Conservation (phyloP, 805 yeast genomes). For the Torulaspora gathmanii region DNA sequence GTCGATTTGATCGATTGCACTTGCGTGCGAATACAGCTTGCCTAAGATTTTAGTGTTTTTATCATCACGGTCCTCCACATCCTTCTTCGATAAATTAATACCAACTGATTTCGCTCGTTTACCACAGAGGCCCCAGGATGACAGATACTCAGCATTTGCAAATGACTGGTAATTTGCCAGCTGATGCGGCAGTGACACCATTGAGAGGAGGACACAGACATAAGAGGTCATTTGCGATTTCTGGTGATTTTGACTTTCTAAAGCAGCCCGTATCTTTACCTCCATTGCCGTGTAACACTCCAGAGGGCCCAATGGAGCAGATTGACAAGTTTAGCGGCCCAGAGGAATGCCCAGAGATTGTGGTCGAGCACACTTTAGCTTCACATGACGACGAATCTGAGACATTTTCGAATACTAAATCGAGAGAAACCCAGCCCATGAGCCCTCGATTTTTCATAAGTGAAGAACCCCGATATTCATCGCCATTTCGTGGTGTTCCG, state of each 20-base stretch:
- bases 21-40: not conserved
- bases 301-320: slow-evolving; percentile 2
- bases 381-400: not conserved
- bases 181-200: slow-evolving; percentile 24
- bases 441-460: slow-evolving; percentile 34
- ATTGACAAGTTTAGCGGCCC: not conserved
- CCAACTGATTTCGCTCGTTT: slow-evolving; percentile 18
- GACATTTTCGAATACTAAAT: not conserved
- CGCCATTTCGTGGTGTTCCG: slow-evolving; percentile 39
- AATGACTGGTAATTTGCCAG: slow-evolving; percentile 12
- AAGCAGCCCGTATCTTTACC: slow-evolving; percentile 26
- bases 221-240: slow-evolving; percentile 80
- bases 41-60: not conserved
- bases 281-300: slow-evolving; percentile 15
- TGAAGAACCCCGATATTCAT: slow-evolving; percentile 31
- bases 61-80: not conserved
- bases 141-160: slow-evolving; percentile 22
- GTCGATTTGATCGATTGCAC: not conserved
- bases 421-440: slow-evolving; percentile 3
- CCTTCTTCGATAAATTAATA: not conserved
- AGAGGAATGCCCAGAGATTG: not conserved
- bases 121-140: slow-evolving; percentile 4
- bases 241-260: slow-evolving; percentile 70
- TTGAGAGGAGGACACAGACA: slow-evolving; percentile 64
- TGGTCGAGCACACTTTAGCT: not conserved